Percentiles rank a stretch among this genome's conserved stretches.
Evolutionary conservation across 345 rosid genomes (phyloP).

Genomic region (Citrus trifoliata): DNA sequence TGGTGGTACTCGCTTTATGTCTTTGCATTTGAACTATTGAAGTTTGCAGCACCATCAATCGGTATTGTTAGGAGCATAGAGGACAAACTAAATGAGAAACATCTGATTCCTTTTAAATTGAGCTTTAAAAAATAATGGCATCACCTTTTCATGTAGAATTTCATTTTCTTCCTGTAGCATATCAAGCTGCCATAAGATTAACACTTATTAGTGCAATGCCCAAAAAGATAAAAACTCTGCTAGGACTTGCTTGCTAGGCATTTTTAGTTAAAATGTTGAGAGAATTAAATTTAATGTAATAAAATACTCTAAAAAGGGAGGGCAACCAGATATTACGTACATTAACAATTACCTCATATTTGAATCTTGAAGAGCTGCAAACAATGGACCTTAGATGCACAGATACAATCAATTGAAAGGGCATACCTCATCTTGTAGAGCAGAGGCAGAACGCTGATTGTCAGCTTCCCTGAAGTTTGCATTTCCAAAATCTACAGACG

Average conservation of each 20-base stretch:
- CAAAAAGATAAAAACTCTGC: background rate
- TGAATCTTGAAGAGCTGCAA: background rate
- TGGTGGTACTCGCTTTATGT: background rate
- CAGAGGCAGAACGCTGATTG: slow-evolving; percentile 55
- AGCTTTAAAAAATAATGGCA: slow-evolving; percentile 3
- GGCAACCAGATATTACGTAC: background rate
- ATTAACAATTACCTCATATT: slow-evolving; percentile 3
- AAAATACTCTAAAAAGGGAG: slow-evolving; percentile 1
- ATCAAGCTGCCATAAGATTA: slow-evolving; percentile 57
- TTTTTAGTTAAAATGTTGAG: background rate
- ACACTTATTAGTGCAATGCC: slow-evolving; percentile 7
- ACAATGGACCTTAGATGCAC: slow-evolving; percentile 2
- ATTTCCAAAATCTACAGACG: slow-evolving; percentile 56
- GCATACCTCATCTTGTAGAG: slow-evolving; percentile 82
- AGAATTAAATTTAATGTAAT: too few relatives aligned
- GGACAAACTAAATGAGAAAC: background rate
- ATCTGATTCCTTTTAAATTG: background rate
- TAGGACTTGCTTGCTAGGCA: background rate
- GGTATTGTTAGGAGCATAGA: background rate
- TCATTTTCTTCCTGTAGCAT: slow-evolving; percentile 76
- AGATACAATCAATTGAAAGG: slow-evolving; percentile 5
- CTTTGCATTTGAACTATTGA: slow-evolving; percentile 5
- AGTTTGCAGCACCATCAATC: background rate
- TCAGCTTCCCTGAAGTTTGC: slow-evolving; percentile 45
- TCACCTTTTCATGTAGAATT: slow-evolving; percentile 55